phyloP scores from a whole-genome alignment of 2,329 filamentous ascomycete genomes.

The Daldinia sp. region DNA sequence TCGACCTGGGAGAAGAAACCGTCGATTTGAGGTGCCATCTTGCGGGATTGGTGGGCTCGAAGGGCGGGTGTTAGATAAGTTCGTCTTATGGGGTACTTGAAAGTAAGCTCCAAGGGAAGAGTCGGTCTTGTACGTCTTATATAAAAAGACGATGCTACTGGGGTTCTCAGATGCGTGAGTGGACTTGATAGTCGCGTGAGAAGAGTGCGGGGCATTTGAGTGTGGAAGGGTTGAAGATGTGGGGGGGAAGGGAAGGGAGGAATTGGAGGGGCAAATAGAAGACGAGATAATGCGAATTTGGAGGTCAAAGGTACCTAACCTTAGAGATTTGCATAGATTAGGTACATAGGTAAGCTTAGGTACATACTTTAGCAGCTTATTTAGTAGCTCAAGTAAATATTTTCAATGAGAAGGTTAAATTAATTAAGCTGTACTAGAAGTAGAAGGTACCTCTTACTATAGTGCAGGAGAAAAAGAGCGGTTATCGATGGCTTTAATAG shows the following conservation, averaged over 20 bases:
- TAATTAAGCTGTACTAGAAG: constrained; percentile 19
- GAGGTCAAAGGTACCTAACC: neutral
- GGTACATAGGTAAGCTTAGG: no score
- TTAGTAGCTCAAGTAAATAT: neutral
- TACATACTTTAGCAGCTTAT: constrained; percentile 6
- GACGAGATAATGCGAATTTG: constrained; percentile 30
- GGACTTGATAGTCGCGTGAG: constrained; percentile 36
- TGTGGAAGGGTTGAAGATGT: constrained; percentile 23
- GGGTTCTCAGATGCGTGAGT: constrained; percentile 22
- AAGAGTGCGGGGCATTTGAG: constrained; percentile 44
- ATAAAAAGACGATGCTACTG: constrained; percentile 19
- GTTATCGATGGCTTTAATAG: constrained; percentile 34
- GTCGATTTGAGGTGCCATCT: constrained; percentile 92
- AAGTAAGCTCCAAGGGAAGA: constrained; percentile 8
- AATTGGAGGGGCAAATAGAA: constrained; percentile 33
- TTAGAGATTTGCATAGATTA: neutral
- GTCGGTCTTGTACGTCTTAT: constrained; percentile 18
- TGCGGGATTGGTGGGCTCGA: constrained; percentile 71
- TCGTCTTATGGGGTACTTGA: constrained; percentile 38
- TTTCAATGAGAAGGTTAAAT: neutral
- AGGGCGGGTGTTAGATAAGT: constrained; percentile 66
- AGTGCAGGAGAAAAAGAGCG: constrained; percentile 12
- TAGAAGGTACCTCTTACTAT: constrained; percentile 37
- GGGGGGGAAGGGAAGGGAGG: constrained; percentile 6
- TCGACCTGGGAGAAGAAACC: constrained; percentile 95